Conservation (phyloP, 768 basidiomycete species). For the Auriscalpium orientale region DNA sequence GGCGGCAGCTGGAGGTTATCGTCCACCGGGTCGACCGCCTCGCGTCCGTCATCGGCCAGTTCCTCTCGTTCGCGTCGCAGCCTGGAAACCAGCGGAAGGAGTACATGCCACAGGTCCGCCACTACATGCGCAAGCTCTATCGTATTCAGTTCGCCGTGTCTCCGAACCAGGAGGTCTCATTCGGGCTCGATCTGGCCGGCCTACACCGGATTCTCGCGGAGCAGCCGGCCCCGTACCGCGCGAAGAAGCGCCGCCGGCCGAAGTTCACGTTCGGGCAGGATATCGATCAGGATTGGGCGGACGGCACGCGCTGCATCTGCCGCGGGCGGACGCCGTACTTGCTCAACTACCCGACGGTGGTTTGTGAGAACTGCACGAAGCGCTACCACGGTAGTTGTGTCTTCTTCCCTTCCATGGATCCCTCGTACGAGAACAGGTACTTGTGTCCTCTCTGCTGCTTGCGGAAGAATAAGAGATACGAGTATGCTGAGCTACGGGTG, state of each 20-base stretch:
- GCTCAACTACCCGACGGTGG: conserved; percentile 52
- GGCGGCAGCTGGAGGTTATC: conserved; percentile 73
- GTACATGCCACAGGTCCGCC: conserved; percentile 75
- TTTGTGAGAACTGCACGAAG: conserved; percentile 59
- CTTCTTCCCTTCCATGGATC: conserved; percentile 50
- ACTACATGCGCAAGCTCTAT: conserved; percentile 87
- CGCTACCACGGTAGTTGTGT: conserved; percentile 72
- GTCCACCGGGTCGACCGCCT: conserved; percentile 75
- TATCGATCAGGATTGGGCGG: conserved; percentile 61
- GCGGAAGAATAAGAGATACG: conserved; percentile 63
- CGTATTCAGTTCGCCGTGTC: conserved; percentile 87
- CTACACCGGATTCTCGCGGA: conserved; percentile 75
- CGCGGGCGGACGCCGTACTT: conserved; percentile 59
- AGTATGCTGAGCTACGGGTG: conserved; percentile 71
- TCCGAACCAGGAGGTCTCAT: conserved; percentile 72
- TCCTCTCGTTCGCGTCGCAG: conserved; percentile 64
- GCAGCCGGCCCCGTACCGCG: conserved; percentile 42
- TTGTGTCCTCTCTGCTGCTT: conserved; percentile 74
- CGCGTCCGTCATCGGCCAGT: conserved; percentile 69
- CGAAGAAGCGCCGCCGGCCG: conserved; percentile 51
- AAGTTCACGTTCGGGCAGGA: conserved; percentile 75
- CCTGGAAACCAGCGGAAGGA: conserved; percentile 66
- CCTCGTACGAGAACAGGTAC: conserved; percentile 33
- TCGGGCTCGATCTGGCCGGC: conserved; percentile 75
- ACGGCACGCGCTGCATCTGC: conserved; percentile 77